Conservation (phyloP, 352 stramenopile species). For the Chrysophaeum taylorii region DNA sequence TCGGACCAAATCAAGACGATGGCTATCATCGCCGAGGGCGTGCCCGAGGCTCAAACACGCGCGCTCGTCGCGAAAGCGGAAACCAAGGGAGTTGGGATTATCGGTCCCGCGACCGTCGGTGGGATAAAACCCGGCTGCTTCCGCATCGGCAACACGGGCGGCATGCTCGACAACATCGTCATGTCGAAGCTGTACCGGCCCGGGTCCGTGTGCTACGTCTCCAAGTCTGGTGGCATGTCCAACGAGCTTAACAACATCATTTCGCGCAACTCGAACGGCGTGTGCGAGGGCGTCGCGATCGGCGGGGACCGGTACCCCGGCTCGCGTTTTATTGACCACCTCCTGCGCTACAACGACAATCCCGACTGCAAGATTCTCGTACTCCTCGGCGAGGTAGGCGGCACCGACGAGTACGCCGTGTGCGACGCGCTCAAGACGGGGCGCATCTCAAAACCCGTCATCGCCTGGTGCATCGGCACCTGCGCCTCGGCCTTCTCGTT, state of each 20-base stretch:
- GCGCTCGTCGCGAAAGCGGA: conserved; percentile 78
- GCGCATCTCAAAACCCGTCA: conserved; percentile 86
- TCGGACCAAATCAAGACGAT: conserved; percentile 83
- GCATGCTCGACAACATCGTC: conserved; percentile 96
- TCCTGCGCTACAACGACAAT: conserved; percentile 88
- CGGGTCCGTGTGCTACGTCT: conserved; percentile 88
- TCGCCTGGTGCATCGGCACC: conserved; percentile 95
- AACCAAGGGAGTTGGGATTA: conserved; percentile 79
- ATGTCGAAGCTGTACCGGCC: conserved; percentile 90
- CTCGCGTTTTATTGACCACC: conserved; percentile 89
- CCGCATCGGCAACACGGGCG: conserved; percentile 90
- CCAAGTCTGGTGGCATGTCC: conserved; percentile 89
- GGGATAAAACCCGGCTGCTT: conserved; percentile 90
- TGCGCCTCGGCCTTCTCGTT: conserved; percentile 92
- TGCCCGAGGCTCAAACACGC: conserved; percentile 84
- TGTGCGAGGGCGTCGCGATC: conserved; percentile 74
- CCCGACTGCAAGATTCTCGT: conserved; percentile 90
- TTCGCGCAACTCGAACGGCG: conserved; percentile 81
- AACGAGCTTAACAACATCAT: conserved; percentile 98
- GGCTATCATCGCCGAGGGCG: conserved; percentile 91
- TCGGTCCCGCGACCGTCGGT: conserved; percentile 87
- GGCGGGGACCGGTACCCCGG: conserved; percentile 83
- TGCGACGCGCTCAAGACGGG: conserved; percentile 78
- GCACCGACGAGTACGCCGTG: conserved; percentile 89
- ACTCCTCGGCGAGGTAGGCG: conserved; percentile 84